These are phyloP conservation scores for Pistacia vera DNA, from an alignment of 345 rosid species.

Conservation along the genomic window DNA sequence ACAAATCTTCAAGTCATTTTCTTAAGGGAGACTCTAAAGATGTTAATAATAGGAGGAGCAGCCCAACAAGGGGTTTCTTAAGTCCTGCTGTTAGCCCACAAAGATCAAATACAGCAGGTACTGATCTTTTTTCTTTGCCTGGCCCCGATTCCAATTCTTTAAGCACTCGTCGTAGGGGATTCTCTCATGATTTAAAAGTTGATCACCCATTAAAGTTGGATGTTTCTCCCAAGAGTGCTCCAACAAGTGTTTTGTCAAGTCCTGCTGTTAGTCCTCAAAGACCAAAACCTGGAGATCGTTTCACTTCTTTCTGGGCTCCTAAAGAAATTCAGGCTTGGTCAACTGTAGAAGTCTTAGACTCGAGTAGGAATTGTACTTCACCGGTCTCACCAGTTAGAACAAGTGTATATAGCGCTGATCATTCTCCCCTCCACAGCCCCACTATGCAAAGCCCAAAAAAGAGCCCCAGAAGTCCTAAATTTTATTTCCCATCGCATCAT, in stretches of 20 bases:
- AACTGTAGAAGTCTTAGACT: conserved; percentile 25
- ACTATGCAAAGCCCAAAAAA: conserved; percentile 20
- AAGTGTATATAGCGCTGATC: conserved; percentile 29
- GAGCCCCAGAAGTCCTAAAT: conserved; percentile 21
- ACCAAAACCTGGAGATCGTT: conserved; percentile 22
- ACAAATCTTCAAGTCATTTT: conserved; percentile 19
- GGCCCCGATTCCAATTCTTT: conserved; percentile 19
- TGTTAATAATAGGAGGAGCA: conserved; percentile 24
- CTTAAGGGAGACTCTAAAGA: conserved; percentile 27
- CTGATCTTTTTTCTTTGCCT: conserved; percentile 22
- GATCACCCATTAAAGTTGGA: conserved; percentile 31
- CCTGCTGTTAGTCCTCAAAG: conserved; percentile 50
- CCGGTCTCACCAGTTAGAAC: conserved; percentile 25
- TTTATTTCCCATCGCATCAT: conserved; percentile 22
- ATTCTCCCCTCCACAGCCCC: conserved; percentile 45
- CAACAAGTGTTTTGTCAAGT: conserved; percentile 52
- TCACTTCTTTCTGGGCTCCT: conserved; percentile 19
- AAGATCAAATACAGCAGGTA: conserved; percentile 21
- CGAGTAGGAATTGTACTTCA: conserved; percentile 23
- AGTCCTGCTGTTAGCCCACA: conserved; percentile 44
- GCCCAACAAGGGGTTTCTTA: conserved; percentile 34
- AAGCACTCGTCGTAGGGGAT: conserved; percentile 30
- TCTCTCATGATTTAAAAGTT: conserved; percentile 26
- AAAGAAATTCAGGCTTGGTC: conserved; percentile 21
- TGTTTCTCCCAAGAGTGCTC: conserved; percentile 55